A percentile compares a stretch with the other conserved stretches of the same genome.
phyloP scores from a whole-genome alignment of 768 basidiomycete species.

The Lentinula edodes region DNA sequence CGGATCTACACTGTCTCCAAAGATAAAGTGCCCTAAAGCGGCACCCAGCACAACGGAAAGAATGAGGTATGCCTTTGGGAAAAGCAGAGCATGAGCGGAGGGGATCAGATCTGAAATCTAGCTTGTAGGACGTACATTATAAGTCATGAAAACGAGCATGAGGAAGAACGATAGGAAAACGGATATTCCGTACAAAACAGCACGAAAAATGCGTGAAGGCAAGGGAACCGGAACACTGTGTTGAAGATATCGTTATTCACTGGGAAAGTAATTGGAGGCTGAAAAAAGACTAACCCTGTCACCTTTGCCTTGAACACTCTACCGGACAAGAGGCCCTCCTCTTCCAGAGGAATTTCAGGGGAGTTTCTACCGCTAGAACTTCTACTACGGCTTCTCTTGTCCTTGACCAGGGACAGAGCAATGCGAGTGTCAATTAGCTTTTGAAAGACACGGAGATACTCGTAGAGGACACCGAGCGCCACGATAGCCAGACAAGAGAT shows the following conservation, averaged over 20 bases:
- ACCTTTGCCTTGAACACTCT: slow-evolving; percentile 28
- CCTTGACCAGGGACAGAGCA: slow-evolving; percentile 44
- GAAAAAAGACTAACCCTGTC: slow-evolving; percentile 34
- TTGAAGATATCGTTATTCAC: not conserved
- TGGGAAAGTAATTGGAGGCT: not conserved
- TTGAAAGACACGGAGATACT: slow-evolving; percentile 69
- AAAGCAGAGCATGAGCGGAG: not conserved
- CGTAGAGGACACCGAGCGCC: slow-evolving; percentile 66
- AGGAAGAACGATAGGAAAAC: slow-evolving; percentile 84
- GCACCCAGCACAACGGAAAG: slow-evolving; percentile 77
- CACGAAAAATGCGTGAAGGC: slow-evolving; percentile 49
- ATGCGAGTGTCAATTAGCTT: slow-evolving; percentile 54
- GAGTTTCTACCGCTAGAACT: slow-evolving; percentile 32
- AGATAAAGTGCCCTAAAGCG: slow-evolving; percentile 77
- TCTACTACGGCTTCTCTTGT: slow-evolving; percentile 29
- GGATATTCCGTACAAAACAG: slow-evolving; percentile 65
- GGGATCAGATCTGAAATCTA: too few species aligned
- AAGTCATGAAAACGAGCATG: slow-evolving; percentile 97
- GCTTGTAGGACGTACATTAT: slow-evolving; percentile 53
- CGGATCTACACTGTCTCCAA: slow-evolving; percentile 58
- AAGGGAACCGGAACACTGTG: slow-evolving; percentile 46
- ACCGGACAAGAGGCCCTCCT: slow-evolving; percentile 49
- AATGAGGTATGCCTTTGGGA: slow-evolving; percentile 75
- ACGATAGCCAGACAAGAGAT: slow-evolving; percentile 64
- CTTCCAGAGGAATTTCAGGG: slow-evolving; percentile 42